phyloP scores from a whole-genome alignment of 106 monocot genomes.

The Agapanthus africanus region DNA sequence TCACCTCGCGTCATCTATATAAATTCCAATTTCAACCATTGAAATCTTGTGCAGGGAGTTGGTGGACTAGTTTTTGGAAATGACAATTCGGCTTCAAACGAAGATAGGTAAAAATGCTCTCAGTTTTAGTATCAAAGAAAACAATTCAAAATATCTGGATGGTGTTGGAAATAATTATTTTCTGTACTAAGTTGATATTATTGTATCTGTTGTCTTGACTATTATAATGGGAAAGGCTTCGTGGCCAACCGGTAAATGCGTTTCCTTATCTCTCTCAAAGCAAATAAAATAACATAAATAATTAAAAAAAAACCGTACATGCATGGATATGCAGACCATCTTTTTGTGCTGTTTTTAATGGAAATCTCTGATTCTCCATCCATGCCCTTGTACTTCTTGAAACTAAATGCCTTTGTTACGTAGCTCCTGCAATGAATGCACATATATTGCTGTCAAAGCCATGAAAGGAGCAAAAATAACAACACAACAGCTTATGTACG shows the following conservation, averaged over 20 bases:
- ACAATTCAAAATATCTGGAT: not conserved
- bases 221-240: not conserved
- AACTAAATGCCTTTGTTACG: not conserved
- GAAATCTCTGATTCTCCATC: not conserved
- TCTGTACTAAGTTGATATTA: not conserved
- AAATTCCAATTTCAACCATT: not conserved
- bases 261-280: too few relatives aligned
- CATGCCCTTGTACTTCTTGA: not conserved
- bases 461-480: not conserved
- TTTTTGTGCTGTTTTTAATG: not conserved
- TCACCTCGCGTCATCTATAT: too few relatives aligned
- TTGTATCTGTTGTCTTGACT: not conserved
- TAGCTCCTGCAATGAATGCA: not conserved
- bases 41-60: constrained; percentile 50
- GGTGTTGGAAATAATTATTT: not conserved
- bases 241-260: too few relatives aligned
- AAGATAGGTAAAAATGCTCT: constrained; percentile 54
- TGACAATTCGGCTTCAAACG: constrained; percentile 49
- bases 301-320: too few relatives aligned
- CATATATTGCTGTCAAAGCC: not conserved
- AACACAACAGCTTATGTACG: not conserved
- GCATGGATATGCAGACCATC: not conserved
- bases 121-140: not conserved
- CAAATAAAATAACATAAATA: too few relatives aligned
- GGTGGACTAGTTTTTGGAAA: constrained; percentile 81